Conservation (phyloP, 2,329 filamentous ascomycete species). For the Aspergillus sp. region DNA sequence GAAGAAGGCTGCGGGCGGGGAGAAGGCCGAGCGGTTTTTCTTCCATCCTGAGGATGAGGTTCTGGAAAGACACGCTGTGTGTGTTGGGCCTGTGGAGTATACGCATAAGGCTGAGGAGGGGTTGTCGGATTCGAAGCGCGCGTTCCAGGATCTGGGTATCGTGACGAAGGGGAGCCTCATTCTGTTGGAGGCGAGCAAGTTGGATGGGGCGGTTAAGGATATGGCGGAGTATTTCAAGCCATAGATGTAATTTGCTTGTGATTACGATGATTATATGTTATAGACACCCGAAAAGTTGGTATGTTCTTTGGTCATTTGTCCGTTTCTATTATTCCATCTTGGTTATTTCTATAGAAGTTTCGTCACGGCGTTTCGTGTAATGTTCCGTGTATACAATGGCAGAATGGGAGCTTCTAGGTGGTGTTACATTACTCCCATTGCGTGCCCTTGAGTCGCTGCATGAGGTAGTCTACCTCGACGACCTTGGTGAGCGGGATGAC, state of each 20-base stretch:
- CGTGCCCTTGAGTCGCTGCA: slow-evolving; percentile 74
- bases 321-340: too few relatives aligned
- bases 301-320: slow-evolving; percentile 4
- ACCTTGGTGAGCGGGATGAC: slow-evolving; percentile 98
- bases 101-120: slow-evolving; percentile 75
- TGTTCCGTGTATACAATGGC: neutral
- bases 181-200: slow-evolving; percentile 77
- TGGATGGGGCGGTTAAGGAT: slow-evolving; percentile 73
- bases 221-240: slow-evolving; percentile 68
- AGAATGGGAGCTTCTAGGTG: neutral
- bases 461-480: slow-evolving; percentile 96
- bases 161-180: slow-evolving; percentile 82
- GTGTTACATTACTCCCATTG: slow-evolving; percentile 44
- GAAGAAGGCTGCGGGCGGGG: slow-evolving; percentile 48
- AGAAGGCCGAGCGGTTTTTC: slow-evolving; percentile 68
- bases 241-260: slow-evolving; percentile 3
- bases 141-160: slow-evolving; percentile 91
- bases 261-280: slow-evolving; percentile 8
- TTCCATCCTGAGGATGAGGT: slow-evolving; percentile 97
- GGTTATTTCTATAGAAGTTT: neutral
- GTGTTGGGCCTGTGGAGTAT: slow-evolving; percentile 71
- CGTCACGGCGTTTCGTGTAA: slow-evolving; percentile 4
- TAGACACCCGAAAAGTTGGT: slow-evolving; percentile 5
- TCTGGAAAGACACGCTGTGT: slow-evolving; percentile 72
- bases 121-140: slow-evolving; percentile 84